Percentiles rank a stretch among this genome's conserved stretches.
phyloP scores from a whole-genome alignment of 78 protist species.

The Mastigamoeba balamuthi region DNA sequence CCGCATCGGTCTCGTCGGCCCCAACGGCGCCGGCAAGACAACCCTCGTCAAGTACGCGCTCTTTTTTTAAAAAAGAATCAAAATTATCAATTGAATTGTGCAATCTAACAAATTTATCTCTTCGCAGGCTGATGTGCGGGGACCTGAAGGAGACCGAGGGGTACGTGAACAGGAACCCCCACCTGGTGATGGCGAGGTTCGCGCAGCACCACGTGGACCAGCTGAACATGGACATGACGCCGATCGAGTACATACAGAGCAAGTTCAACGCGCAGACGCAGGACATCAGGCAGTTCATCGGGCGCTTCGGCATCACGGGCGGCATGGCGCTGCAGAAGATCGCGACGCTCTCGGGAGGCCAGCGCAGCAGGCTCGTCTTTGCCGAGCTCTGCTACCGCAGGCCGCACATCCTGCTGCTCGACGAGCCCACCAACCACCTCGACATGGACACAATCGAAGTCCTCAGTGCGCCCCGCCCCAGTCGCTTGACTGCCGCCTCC shows the following conservation, averaged over 20 bases:
- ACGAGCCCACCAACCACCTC: slow-evolving; percentile 70
- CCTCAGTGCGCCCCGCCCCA: not conserved
- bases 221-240: slow-evolving; percentile 48
- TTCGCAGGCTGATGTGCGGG: slow-evolving; percentile 54
- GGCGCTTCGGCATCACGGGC: slow-evolving; percentile 58
- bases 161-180: slow-evolving; percentile 35
- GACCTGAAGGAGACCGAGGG: slow-evolving; percentile 67
- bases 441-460: slow-evolving; percentile 60
- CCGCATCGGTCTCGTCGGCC: slow-evolving; percentile 80
- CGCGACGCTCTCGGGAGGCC: slow-evolving; percentile 82
- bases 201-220: slow-evolving; percentile 84
- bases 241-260: slow-evolving; percentile 58
- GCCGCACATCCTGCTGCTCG: slow-evolving; percentile 87
- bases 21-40: slow-evolving; percentile 88
- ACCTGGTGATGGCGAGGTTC: slow-evolving; percentile 58
- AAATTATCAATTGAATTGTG: not conserved
- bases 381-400: slow-evolving; percentile 60
- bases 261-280: slow-evolving; percentile 38
- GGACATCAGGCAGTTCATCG: slow-evolving; percentile 43
- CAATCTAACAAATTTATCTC: not conserved
- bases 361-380: slow-evolving; percentile 85
- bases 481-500: too few relatives aligned
- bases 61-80: too few relatives aligned
- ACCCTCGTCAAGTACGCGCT: slow-evolving; percentile 58
- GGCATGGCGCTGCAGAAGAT: slow-evolving; percentile 30